These are phyloP conservation scores for Skeletonema marinoi DNA, from an alignment of 108 stramenopile species.

Conservation along the genomic window DNA sequence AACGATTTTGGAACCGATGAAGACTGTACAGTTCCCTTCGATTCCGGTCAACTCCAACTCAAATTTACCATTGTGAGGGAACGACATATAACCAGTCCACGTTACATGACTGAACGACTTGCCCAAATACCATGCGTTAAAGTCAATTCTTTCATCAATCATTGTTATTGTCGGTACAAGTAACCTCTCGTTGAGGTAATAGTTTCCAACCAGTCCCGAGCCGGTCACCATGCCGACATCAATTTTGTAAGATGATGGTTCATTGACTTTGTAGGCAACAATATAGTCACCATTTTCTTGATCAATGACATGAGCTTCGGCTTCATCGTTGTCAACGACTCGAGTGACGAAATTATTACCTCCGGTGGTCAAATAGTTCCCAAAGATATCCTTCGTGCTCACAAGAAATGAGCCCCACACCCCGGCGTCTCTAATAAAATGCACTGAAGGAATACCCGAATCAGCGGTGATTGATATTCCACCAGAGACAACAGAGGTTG, in stretches of 20 bases:
- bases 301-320: constrained; percentile 12
- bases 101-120: constrained; percentile 1
- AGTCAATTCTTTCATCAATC: constrained; percentile 17
- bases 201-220: constrained; percentile 14
- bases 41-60: constrained; percentile 24
- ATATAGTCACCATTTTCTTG: constrained; percentile 31
- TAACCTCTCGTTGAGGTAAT: constrained; percentile 1
- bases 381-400: constrained; percentile 18
- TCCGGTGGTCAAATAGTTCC: constrained; percentile 8
- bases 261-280: constrained; percentile 22
- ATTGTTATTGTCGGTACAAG: constrained; percentile 5
- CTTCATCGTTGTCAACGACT: constrained; percentile 7
- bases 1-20: constrained; percentile 5
- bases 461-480: background rate
- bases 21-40: constrained; percentile 21
- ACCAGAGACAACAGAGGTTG: constrained; percentile 10
- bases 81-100: constrained; percentile 30
- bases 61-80: constrained; percentile 26
- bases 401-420: constrained; percentile 17
- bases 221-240: constrained; percentile 32
- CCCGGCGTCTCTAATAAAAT: constrained; percentile 11
- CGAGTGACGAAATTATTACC: constrained; percentile 21
- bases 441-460: background rate
- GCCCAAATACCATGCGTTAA: background rate
- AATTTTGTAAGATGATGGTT: constrained; percentile 22